Percentiles rank a stretch among this genome's conserved stretches.
These are phyloP conservation scores for Dryadomyces quercus-mongolicae DNA, from an alignment of 2,329 filamentous ascomycete genomes.

Conservation along the genomic window DNA sequence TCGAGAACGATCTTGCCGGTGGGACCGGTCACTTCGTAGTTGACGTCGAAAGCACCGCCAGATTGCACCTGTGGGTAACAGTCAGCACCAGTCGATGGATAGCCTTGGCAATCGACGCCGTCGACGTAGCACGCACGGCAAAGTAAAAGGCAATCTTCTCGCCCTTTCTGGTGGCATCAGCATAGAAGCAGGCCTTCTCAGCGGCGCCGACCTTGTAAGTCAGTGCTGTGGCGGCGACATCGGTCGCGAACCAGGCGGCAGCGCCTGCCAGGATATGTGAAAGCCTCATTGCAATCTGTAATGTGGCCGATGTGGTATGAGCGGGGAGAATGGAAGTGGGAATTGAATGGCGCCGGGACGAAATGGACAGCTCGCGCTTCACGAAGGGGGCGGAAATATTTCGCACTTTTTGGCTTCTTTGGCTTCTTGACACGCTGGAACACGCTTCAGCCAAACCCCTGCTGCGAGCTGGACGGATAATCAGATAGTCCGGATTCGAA, in stretches of 20 bases:
- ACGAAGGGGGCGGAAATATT: constrained; percentile 8
- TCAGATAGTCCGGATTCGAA: background rate
- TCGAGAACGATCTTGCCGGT: constrained; percentile 70
- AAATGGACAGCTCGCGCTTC: background rate
- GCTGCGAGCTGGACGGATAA: background rate
- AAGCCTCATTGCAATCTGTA: constrained; percentile 47
- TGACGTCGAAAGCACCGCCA: constrained; percentile 92
- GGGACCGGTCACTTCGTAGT: constrained; percentile 80
- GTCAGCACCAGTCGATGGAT: background rate
- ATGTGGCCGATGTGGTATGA: background rate
- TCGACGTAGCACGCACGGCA: constrained; percentile 39
- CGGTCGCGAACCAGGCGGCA: constrained; percentile 56
- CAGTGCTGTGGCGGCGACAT: constrained; percentile 75
- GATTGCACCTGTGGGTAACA: constrained; percentile 76
- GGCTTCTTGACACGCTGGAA: constrained; percentile 10
- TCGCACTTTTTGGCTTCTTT: background rate
- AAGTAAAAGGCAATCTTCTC: constrained; percentile 98
- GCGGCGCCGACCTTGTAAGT: constrained; percentile 86
- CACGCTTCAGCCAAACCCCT: constrained; percentile 7
- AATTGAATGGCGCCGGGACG: background rate
- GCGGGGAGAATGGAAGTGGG: background rate
- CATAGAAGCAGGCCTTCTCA: constrained; percentile 94
- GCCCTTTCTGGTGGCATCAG: constrained; percentile 61
- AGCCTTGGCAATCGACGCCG: background rate
- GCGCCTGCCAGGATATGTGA: constrained; percentile 51